These are phyloP conservation scores for Proliferodiscus dingleyae DNA, from an alignment of 2,329 filamentous ascomycete genomes.

Conservation along the genomic window DNA sequence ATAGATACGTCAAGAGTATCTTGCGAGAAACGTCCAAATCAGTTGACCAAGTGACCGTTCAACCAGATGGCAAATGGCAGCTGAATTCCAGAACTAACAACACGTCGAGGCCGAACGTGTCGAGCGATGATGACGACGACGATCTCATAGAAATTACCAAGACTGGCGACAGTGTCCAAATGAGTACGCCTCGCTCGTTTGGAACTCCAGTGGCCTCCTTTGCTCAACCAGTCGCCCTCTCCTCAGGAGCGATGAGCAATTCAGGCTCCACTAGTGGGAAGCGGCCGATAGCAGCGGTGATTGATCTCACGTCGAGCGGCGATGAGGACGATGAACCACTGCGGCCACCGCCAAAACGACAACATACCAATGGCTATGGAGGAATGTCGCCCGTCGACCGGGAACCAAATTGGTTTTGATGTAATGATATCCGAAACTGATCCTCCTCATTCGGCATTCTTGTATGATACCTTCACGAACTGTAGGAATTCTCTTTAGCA, in stretches of 20 bases:
- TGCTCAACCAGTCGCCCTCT: conserved; percentile 33
- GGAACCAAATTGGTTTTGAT: conserved; percentile 11
- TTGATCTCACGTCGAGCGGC: conserved; percentile 49
- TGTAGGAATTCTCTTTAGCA: conserved; percentile 3
- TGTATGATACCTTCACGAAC: conserved; percentile 6
- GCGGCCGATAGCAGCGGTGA: conserved; percentile 42
- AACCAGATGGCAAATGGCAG: conserved; percentile 79
- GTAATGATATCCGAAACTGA: too few species aligned
- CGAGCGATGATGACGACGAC: conserved; percentile 41
- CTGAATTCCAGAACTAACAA: conserved; percentile 23
- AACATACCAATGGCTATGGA: conserved; percentile 16
- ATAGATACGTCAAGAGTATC: conserved; percentile 82
- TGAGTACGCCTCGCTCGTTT: conserved; percentile 17
- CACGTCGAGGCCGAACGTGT: conserved; percentile 18
- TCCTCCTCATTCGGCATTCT: background rate
- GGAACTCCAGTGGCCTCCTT: conserved; percentile 19
- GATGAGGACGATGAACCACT: conserved; percentile 44
- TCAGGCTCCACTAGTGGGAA: conserved; percentile 32
- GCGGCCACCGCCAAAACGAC: conserved; percentile 31
- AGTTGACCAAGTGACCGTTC: conserved; percentile 82
- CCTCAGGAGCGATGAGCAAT: conserved; percentile 27
- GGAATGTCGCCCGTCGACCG: conserved; percentile 11
- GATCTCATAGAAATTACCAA: conserved; percentile 46
- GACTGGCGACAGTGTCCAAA: conserved; percentile 28
- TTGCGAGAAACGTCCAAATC: conserved; percentile 65